Evolutionary conservation across 2,329 filamentous ascomycete genomes (phyloP).

Genomic region (Penicillium oxalicum): DNA sequence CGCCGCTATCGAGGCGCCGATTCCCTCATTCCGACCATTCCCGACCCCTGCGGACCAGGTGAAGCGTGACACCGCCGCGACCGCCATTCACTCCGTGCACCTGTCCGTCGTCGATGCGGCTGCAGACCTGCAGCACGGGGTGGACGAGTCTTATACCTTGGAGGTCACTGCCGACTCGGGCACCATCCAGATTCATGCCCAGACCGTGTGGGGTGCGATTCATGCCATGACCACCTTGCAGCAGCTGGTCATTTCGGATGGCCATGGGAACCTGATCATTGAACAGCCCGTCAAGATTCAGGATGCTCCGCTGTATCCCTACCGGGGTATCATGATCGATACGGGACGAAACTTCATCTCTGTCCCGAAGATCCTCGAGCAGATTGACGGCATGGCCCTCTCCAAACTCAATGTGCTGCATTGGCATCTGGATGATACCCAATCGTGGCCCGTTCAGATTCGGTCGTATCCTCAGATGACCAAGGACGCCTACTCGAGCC

Average conservation of each 20-base stretch:
- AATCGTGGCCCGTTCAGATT: slow-evolving; percentile 52
- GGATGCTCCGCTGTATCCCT: slow-evolving; percentile 48
- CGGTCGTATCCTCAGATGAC: slow-evolving; percentile 48
- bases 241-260: slow-evolving; percentile 49
- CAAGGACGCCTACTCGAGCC: slow-evolving; percentile 49
- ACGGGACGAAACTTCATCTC: slow-evolving; percentile 51
- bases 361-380: slow-evolving; percentile 47
- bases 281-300: slow-evolving; percentile 50
- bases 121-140: slow-evolving; percentile 50
- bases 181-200: slow-evolving; percentile 42
- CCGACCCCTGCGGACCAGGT: slow-evolving; percentile 37
- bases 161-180: slow-evolving; percentile 37
- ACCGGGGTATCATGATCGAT: slow-evolving; percentile 53
- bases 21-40: slow-evolving; percentile 47
- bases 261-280: slow-evolving; percentile 41
- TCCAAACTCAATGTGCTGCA: slow-evolving; percentile 55
- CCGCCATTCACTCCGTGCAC: slow-evolving; percentile 39
- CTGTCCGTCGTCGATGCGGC: slow-evolving; percentile 43
- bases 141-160: slow-evolving; percentile 53
- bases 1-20: slow-evolving; percentile 48
- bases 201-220: slow-evolving; percentile 51
- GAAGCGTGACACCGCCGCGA: slow-evolving; percentile 23
- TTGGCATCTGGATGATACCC: slow-evolving; percentile 52
- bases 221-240: slow-evolving; percentile 55
- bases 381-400: slow-evolving; percentile 51